Evolutionary conservation across 139 green algal species (phyloP), one percentile per base, ranked within the genome.

Genomic region (Volvox africanus): DNA sequence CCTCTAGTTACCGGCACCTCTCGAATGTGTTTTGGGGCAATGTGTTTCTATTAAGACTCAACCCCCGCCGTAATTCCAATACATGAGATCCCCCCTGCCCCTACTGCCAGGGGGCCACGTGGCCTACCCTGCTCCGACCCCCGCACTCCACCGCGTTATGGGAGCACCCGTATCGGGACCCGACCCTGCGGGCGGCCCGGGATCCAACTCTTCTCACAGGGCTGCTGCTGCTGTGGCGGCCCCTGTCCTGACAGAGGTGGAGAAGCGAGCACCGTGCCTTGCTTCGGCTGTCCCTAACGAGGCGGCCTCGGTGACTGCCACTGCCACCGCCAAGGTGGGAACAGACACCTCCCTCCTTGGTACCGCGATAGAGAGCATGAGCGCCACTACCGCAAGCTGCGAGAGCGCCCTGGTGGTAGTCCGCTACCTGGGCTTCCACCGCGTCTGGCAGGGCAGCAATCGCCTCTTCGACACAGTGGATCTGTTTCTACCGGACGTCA

Each of bases 401-500:
- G 95, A 94, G 75, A 69, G 84, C 3, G 92, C 85, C 50, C 32
- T 95, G 20, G 95, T 99, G 50, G 98, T 94, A 2, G 93, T 93
- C 30, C 95, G 95, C 78, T 99, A 95, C 92, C 82, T 98, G 89
- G 97, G 96, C 65, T 99, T 97, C 92, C 80, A 94, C 78, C 94
- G 96, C 61, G 96, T 99, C 44, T 98, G 96, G 96, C 92, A 95
- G 76, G 93, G 94, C 73, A 94, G 91, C 32, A 87, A 92, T 17
- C 77, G 94, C 82, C 88, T 97, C 18, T 99, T 99, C 92, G 98
- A 99, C 94, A 93, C 79, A 22, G 97, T 99, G 21, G 95, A 99
- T 80, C 94, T 99, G 12, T 97, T 97, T 92, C 95, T 99, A 44
- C 98, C 98, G 14, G 96, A 98, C 78, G 92, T 98, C 2, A 87